Conservation (phyloP, 805 yeast species). For the Maudiozyma turicensis region DNA sequence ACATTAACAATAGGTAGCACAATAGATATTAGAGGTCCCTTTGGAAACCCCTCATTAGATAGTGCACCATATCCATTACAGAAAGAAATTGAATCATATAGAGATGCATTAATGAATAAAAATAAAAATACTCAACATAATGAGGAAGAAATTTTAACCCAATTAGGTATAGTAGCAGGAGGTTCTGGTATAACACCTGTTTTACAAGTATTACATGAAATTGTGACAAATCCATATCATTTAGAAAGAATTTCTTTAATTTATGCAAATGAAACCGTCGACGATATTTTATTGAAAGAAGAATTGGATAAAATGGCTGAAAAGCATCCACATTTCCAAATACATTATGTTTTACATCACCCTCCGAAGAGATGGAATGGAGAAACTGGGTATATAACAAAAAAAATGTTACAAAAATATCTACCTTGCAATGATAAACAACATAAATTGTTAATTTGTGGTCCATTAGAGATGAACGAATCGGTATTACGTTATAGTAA, state of each 20-base stretch:
- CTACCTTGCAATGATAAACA: conserved; percentile 41
- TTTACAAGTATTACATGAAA: conserved; percentile 62
- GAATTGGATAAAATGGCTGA: conserved; percentile 62
- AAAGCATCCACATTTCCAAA: conserved; percentile 52
- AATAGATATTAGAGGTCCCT: conserved; percentile 68
- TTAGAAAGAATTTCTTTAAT: conserved; percentile 48
- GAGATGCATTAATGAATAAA: background rate
- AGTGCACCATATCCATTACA: background rate
- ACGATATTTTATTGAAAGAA: conserved; percentile 60
- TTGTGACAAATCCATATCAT: conserved; percentile 63
- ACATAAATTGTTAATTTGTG: conserved; percentile 58
- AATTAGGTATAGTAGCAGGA: conserved; percentile 67
- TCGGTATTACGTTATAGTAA: conserved; percentile 39
- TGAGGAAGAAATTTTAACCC: conserved; percentile 23
- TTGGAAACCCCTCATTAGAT: conserved; percentile 54
- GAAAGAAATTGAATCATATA: background rate
- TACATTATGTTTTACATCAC: conserved; percentile 46
- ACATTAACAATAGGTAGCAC: conserved; percentile 51
- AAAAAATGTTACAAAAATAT: conserved; percentile 43
- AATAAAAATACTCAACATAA: background rate
- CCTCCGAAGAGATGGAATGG: conserved; percentile 49
- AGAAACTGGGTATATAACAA: conserved; percentile 51
- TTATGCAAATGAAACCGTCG: conserved; percentile 65
- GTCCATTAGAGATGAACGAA: conserved; percentile 62
- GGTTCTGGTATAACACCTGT: conserved; percentile 89